Evolutionary conservation across 306 rosid genomes (phyloP).

Genomic region (Begonia loranthoides): DNA sequence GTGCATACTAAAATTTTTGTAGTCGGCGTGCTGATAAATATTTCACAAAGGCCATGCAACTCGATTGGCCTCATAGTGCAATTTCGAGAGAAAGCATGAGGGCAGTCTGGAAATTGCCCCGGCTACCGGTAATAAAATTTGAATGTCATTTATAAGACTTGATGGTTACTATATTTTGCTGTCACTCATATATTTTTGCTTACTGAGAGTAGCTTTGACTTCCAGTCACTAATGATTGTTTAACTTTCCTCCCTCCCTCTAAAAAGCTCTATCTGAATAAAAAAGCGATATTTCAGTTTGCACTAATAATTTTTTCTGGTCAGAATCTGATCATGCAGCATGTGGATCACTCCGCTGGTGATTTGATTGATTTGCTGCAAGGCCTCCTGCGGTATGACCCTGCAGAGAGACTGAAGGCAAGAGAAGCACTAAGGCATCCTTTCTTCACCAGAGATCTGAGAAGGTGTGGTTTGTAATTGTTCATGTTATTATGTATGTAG

Average conservation of each 20-base stretch:
- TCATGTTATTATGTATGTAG: no score
- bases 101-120: slow-evolving; percentile 36
- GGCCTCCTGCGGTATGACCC: slow-evolving; percentile 71
- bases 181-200: no score
- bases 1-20: not conserved
- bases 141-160: no score
- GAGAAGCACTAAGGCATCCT: slow-evolving; percentile 72
- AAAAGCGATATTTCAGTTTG: no score
- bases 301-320: slow-evolving; percentile 6
- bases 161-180: no score
- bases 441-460: slow-evolving; percentile 57
- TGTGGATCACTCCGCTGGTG: slow-evolving; percentile 74
- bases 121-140: slow-evolving; percentile 21
- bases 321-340: slow-evolving; percentile 87
- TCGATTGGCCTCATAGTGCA: slow-evolving; percentile 39
- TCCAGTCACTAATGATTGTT: no score
- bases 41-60: slow-evolving; percentile 17
- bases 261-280: no score
- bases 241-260: no score
- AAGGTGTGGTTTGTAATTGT: slow-evolving; percentile 27
- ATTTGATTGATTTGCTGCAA: slow-evolving; percentile 73
- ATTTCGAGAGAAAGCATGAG: slow-evolving; percentile 38
- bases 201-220: no score
- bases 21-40: slow-evolving; percentile 33
- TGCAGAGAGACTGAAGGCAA: slow-evolving; percentile 44